Percentiles rank a stretch among this genome's conserved stretches.
These are phyloP conservation scores for Globisporangium abappressorium DNA, from an alignment of 352 stramenopile genomes.

Conservation along the genomic window DNA sequence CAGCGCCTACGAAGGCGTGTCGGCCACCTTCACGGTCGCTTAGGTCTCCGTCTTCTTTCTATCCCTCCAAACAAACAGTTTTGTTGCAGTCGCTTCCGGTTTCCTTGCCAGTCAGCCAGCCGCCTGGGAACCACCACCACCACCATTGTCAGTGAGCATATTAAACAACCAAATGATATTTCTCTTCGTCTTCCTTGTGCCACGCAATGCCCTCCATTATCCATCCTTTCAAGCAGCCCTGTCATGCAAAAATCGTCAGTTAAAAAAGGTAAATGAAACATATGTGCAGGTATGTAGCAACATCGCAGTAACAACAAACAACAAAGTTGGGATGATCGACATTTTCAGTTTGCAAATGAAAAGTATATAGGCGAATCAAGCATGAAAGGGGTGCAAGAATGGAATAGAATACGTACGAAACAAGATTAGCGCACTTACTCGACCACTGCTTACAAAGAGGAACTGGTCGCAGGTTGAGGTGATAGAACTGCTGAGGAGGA, in stretches of 20 bases:
- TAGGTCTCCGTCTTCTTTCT: neutral
- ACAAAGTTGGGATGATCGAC: neutral
- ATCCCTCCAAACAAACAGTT: neutral
- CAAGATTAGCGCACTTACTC: neutral
- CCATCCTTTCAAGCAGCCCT: neutral
- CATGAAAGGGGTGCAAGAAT: neutral
- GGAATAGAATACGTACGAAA: neutral
- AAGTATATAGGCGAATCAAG: neutral
- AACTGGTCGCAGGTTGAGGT: neutral
- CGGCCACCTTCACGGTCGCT: conserved; percentile 25
- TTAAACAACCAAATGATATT: neutral
- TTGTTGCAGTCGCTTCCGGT: neutral
- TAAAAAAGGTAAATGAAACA: neutral
- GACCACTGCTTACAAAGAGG: neutral
- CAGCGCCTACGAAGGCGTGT: conserved; percentile 30
- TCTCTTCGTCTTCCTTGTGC: neutral
- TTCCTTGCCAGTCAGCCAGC: neutral
- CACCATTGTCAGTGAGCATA: neutral
- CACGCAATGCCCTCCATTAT: neutral
- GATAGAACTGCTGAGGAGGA: neutral
- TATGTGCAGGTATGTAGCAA: no score
- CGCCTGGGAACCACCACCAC: neutral
- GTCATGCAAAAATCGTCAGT: neutral
- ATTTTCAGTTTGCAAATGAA: neutral
- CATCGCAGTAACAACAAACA: no score